A percentile compares a stretch with the other conserved stretches of the same genome.
Conservation (phyloP, 2,329 filamentous ascomycete species). For the Paecilomyces niveus region DNA sequence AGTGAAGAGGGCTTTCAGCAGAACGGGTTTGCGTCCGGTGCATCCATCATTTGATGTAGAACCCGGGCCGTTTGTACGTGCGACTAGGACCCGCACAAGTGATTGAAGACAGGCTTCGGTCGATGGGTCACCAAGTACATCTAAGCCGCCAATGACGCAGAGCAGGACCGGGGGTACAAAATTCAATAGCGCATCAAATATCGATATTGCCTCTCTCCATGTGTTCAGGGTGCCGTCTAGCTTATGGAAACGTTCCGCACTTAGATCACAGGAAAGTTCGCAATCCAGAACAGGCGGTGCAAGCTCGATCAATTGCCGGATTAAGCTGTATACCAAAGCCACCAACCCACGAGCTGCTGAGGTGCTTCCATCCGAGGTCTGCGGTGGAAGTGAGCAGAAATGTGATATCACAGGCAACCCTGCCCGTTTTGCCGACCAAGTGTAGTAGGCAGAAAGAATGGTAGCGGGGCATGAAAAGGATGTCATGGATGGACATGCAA, state of each 20-base stretch:
- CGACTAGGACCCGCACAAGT: conserved; percentile 25
- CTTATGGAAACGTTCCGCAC: conserved; percentile 25
- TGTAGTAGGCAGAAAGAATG: conserved; percentile 27
- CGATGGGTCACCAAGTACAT: conserved; percentile 23
- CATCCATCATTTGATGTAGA: conserved; percentile 8
- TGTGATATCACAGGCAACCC: conserved; percentile 29
- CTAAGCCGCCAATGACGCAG: conserved; percentile 29
- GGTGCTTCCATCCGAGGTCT: conserved; percentile 14
- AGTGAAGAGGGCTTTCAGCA: conserved; percentile 31
- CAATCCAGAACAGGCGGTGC: conserved; percentile 29
- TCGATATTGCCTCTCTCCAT: conserved; percentile 29
- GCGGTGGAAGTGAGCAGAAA: conserved; percentile 24
- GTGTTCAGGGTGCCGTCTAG: conserved; percentile 26
- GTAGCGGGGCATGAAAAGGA: conserved; percentile 20
- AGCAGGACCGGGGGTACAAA: conserved; percentile 29
- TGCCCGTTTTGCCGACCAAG: conserved; percentile 21
- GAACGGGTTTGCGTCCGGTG: conserved; percentile 8
- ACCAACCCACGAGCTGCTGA: conserved; percentile 24
- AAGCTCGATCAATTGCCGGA: conserved; percentile 30
- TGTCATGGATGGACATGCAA: conserved; percentile 22
- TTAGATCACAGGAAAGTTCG: conserved; percentile 26
- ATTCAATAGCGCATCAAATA: conserved; percentile 29
- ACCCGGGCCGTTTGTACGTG: conserved; percentile 21
- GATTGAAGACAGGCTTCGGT: conserved; percentile 27
- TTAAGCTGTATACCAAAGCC: conserved; percentile 31